Base-by-base conservation (phyloP, 2,329 filamentous ascomycete genomes). In the Hortaea sp. region DNA sequence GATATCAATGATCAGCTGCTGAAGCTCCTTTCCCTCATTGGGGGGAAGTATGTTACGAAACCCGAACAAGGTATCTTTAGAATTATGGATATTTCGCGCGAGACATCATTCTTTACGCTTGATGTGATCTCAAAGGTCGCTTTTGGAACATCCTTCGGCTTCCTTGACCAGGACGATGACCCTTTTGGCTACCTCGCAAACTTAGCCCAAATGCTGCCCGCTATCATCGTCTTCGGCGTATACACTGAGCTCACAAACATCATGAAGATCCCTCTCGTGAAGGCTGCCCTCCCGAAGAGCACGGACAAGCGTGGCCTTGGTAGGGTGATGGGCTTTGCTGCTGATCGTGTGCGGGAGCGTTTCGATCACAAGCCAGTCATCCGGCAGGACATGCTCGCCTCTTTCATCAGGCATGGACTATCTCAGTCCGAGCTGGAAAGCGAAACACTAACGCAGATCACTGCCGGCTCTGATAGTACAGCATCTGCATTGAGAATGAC, bases 401-500 rank as follows among this genome's bases (percentile, higher is more conserved):
- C 72, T 0, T 77, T 77, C 53, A 67, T 76, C 45, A 63, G 64
- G 7, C 68, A 71, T 49, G 68, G 67, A 54, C 56, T 75, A 1
- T 60, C 62, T 41, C 54, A 68, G 60, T 50, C 63, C 11, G 58
- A 72, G 53, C 65, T 60, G 48, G 72, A 62, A 57, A 69, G 61
- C 50, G 71, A 74, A 50, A 67, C 64, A 0, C 50, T 71, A 4
- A 62, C 69, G 9, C 68, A 72, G 47, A 71, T 74, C 37, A 64
- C 77, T 5, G 77, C 76, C 4, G 78, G 77, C 4, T 75, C 75
- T 0, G 77, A 81, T 49, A 79, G 75, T 1, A 77, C 76, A 0
- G 75, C 78, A 0, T 76, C 74, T 0, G 70, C 70, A 1, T 69
- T 81, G 7, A 71, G 77, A 2, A 65, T 70, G 34, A 76, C 70